These are phyloP conservation scores for Batrachochytrium dendrobatidis DNA, from an alignment of 371 early-diverging fungal species.

Conservation along the genomic window DNA sequence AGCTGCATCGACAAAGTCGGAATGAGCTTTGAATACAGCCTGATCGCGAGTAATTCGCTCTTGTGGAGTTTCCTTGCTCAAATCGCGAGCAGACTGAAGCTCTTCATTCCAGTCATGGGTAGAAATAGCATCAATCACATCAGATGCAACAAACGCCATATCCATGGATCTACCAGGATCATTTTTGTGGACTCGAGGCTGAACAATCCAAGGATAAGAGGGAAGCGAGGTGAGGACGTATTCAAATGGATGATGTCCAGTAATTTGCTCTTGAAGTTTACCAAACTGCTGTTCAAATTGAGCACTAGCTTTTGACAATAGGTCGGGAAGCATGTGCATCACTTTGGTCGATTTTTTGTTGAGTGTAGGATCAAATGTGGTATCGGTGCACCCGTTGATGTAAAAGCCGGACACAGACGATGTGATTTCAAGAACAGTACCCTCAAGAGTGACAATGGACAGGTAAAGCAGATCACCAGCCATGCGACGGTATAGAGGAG, in stretches of 20 bases:
- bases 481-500: slow-evolving; percentile 65
- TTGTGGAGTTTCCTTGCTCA: slow-evolving; percentile 65
- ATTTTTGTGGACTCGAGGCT: slow-evolving; percentile 42
- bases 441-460: slow-evolving; percentile 72
- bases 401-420: slow-evolving; percentile 78
- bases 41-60: slow-evolving; percentile 85
- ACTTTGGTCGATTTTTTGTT: slow-evolving; percentile 20
- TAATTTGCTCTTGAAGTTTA: slow-evolving; percentile 58
- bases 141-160: slow-evolving; percentile 53
- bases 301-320: slow-evolving; percentile 33
- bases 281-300: slow-evolving; percentile 61
- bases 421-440: slow-evolving; percentile 75
- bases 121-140: slow-evolving; percentile 57
- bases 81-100: slow-evolving; percentile 77
- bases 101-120: slow-evolving; percentile 96
- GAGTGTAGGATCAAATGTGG: slow-evolving; percentile 66
- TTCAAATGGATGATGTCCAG: slow-evolving; percentile 71
- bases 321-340: slow-evolving; percentile 23
- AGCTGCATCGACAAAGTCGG: slow-evolving; percentile 90
- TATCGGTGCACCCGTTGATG: slow-evolving; percentile 68
- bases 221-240: slow-evolving; percentile 55
- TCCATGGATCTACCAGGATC: slow-evolving; percentile 66
- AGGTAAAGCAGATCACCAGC: slow-evolving; percentile 85
- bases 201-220: slow-evolving; percentile 77
- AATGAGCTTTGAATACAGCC: slow-evolving; percentile 68